These are phyloP conservation scores for Chaetomiaceae sp. DNA, from an alignment of 2,329 filamentous ascomycete species.

Conservation along the genomic window DNA sequence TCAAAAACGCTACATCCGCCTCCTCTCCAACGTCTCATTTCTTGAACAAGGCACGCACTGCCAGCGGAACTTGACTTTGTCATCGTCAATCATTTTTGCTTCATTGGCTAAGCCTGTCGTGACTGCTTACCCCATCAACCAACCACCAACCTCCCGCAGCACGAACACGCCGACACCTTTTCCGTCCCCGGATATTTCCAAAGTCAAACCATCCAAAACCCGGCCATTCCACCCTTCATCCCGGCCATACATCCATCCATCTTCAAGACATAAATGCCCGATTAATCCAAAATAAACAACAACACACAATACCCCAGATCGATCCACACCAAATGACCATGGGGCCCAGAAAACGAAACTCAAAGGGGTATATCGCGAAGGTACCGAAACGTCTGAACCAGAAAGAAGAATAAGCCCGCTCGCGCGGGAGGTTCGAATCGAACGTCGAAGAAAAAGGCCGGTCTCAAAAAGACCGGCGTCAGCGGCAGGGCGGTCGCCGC, in stretches of 20 bases:
- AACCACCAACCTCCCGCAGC: neutral
- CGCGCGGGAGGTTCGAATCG: conserved; percentile 9
- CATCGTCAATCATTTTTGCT: conserved; percentile 20
- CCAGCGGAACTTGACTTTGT: neutral
- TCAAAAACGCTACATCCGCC: neutral
- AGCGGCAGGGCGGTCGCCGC: neutral
- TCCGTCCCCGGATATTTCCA: neutral
- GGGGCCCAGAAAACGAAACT: conserved; percentile 9
- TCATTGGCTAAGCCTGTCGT: conserved; percentile 12
- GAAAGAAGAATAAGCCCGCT: neutral
- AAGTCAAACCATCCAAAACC: neutral
- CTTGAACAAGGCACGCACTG: neutral
- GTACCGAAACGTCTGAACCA: conserved; percentile 6
- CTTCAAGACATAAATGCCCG: neutral
- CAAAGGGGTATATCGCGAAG: conserved; percentile 25
- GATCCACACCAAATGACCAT: conserved; percentile 2
- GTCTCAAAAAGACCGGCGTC: neutral
- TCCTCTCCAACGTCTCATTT: neutral
- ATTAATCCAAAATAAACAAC: neutral
- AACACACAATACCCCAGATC: conserved; percentile 1
- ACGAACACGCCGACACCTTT: neutral
- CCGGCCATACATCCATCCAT: conserved; percentile 7
- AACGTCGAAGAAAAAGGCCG: neutral
- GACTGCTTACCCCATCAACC: neutral
- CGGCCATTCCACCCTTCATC: conserved; percentile 3